Base-by-base conservation (phyloP, 1,284 basidiomycete genomes). In the Ustilago tritici region DNA sequence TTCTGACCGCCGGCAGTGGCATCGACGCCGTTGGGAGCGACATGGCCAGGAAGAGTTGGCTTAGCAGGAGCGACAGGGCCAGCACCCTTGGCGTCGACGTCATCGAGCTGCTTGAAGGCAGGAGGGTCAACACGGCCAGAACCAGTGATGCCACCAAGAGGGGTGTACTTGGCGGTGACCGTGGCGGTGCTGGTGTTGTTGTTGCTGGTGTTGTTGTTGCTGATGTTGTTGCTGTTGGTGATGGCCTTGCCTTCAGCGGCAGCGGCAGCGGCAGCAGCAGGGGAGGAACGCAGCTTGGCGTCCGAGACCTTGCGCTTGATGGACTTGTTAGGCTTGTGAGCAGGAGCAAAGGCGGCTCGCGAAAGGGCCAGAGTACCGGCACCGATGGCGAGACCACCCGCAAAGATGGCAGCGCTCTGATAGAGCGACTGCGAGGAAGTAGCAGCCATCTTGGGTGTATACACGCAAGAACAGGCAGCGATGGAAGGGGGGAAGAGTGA, bases 381-480 rank as follows among this genome's bases (percentile, higher is more conserved):
- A 56, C 82, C 82, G 50, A 83, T 75, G 43, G 82, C 82, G 53
- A 84, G 78, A 64, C 82, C 82, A 67, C 82, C 82, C 31, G 82
- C 82, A 50, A 84, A 84, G 71, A 81, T 80, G 70, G 78, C 79
- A 19, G 80, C 80, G 76, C 70, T 78, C 64, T 74, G 71, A 47
- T 78, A 78, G 70, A 78, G 71, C 67, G 76, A 70, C 70, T 74
- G 76, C 60, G 70, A 71, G 40, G 70, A 66, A 8, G 70, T 70
- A 35, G 76, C 76, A 73, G 71, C 76, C 65, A 71, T 71, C 74
- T 62, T 74, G 53, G 34, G 52, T 50, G 52, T 63, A 40, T 55
- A 28, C 56, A 68, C 61, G 57, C 61, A 53, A 64, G 61, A 11
- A 15, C 15, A 56, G 56, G 65, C 49, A 40, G 50, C 43, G n/a